Evolutionary conservation across 495 filamentous ascomycete genomes (phyloP), one percentile per base, ranked within the genome.

Genomic region (Hyphodiscus hymeniophilus): DNA sequence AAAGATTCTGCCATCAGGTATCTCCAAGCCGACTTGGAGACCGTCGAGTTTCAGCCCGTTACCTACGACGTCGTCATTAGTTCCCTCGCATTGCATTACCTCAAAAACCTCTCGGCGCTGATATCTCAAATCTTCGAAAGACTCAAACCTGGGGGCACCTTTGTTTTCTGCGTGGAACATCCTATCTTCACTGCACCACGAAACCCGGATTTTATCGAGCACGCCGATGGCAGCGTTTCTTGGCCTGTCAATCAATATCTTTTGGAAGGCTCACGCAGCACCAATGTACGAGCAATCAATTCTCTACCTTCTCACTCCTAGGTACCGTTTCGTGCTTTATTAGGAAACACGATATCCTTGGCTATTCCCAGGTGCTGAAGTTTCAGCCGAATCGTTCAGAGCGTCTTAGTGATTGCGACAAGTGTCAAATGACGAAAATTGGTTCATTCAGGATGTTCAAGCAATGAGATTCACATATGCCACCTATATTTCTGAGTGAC

Each of bases 181-280:
- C 64, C 65, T 7, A 60, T 67, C 34, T 63, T 57, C 35, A 64
- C 66, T 40, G 63, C 66, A 10, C 66, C 67, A 23, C 51, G 52
- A 0, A 55, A 45, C 11, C 60, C 54, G 7, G 42, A 40, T 12
- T 52, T 63, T 20, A 36, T 60, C 6, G 22, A 51, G 13, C 56
- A 65, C 35, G 30, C 47, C 24, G 52, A 56, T 17, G 54, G 44
- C 0, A 31, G 45, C 0, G 42, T 34, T 24, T 46, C 59, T 11
- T 70, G 67, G 66, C 63, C 59, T 17, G 39, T 70, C 30, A 48
- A 65, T 50, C 48, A 51, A 23, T 70, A 70, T 42, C 48, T 62
- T 18, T 36, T 26, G 8, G 65, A 70, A 47, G 66, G 65, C 15
- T 31, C 54, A 28, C 38, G 66, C 24, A 56, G 43, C 7, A 61